A percentile compares a stretch with the other conserved stretches of the same genome.
Conservation (phyloP, 768 basidiomycete species). For the Suillus plorans region DNA sequence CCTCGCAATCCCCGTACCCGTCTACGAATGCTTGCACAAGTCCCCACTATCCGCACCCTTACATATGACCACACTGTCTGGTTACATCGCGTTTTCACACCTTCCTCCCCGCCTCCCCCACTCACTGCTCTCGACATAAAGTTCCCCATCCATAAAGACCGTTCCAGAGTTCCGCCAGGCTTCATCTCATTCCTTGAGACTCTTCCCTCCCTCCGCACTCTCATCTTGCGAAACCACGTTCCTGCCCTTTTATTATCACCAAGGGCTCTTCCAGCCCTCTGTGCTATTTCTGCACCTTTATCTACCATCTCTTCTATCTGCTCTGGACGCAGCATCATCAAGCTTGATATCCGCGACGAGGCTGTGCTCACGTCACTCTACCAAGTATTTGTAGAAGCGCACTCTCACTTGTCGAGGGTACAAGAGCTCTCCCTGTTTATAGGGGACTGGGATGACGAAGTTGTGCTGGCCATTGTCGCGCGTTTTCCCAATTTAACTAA, state of each 20-base stretch:
- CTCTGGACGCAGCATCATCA: slow-evolving; percentile 13
- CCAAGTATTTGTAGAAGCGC: slow-evolving; percentile 17
- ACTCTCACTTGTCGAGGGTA: slow-evolving; percentile 13
- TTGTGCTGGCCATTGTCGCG: slow-evolving; percentile 41
- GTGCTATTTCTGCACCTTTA: slow-evolving; percentile 24
- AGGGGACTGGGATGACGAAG: slow-evolving; percentile 46
- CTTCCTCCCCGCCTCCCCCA: slow-evolving; percentile 16
- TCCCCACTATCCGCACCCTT: slow-evolving; percentile 37
- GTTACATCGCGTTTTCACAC: slow-evolving; percentile 39
- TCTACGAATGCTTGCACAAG: slow-evolving; percentile 35
- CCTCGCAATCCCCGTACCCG: slow-evolving; percentile 9
- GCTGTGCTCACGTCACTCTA: slow-evolving; percentile 20
- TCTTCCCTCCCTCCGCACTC: slow-evolving; percentile 21
- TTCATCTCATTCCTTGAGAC: slow-evolving; percentile 24
- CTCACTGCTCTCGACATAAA: slow-evolving; percentile 27
- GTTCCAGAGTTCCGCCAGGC: slow-evolving; percentile 20
- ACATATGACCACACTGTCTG: slow-evolving; percentile 36
- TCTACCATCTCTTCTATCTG: slow-evolving; percentile 28
- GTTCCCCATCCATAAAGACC: slow-evolving; percentile 31
- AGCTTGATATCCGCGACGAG: slow-evolving; percentile 28
- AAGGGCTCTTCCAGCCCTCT: slow-evolving; percentile 19
- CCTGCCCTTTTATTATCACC: slow-evolving; percentile 25
- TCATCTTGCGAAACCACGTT: slow-evolving; percentile 27
- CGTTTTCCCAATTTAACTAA: slow-evolving; percentile 36
- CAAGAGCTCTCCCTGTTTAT: slow-evolving; percentile 36